phyloP scores from a whole-genome alignment of 1,284 basidiomycete genomes.

The Ustilago shanxiensis region DNA sequence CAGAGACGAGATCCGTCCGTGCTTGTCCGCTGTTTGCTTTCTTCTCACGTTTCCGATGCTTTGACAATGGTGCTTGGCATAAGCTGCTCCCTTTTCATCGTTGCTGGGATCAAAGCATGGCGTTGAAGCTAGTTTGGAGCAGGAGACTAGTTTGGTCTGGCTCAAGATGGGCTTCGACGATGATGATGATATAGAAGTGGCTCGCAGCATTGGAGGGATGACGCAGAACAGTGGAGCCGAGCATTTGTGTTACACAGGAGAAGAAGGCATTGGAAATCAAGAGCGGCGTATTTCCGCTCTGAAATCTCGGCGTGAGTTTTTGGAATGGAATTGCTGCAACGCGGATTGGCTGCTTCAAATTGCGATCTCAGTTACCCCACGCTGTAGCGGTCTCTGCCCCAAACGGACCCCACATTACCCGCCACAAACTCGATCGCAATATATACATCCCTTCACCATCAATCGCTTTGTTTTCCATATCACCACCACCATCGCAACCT shows the following conservation, averaged over 20 bases:
- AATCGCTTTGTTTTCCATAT: not conserved
- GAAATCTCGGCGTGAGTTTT: not conserved
- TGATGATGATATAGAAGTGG: no score
- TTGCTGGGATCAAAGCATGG: no score
- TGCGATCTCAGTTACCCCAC: not conserved
- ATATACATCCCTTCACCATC: not conserved
- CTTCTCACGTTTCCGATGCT: not conserved
- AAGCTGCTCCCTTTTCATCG: no score
- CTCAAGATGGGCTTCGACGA: no score
- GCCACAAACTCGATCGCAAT: not conserved
- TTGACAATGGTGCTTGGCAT: not conserved
- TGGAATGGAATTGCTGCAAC: conserved; percentile 3
- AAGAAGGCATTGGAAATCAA: not conserved
- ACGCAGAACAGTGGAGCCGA: not conserved
- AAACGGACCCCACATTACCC: not conserved
- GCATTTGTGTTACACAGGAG: not conserved
- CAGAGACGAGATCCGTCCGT: conserved; percentile 10
- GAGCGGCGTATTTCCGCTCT: conserved; percentile 20
- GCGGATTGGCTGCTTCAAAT: conserved; percentile 7
- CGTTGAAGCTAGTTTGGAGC: no score
- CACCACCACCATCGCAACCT: not conserved
- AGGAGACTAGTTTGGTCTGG: no score
- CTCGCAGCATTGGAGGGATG: no score
- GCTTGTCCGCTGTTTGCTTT: conserved; percentile 15
- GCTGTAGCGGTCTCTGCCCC: not conserved